Evolutionary conservation across 2,329 filamentous ascomycete genomes (phyloP).

Genomic region (Fusarium sp.): DNA sequence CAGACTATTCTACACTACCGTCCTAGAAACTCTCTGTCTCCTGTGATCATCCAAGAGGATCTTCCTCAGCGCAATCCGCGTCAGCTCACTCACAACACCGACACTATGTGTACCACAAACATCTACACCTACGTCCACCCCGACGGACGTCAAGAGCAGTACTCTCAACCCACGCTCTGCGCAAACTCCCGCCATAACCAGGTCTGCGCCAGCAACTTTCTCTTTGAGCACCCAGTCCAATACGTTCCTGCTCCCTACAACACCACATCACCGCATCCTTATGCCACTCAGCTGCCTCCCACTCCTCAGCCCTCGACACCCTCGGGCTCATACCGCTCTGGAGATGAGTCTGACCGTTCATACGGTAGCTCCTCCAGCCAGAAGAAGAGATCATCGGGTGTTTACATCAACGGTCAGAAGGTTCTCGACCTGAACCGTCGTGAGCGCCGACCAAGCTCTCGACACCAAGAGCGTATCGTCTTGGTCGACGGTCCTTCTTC

Average conservation of each 20-base stretch:
- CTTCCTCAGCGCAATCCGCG: slow-evolving; percentile 41
- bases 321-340: slow-evolving; percentile 52
- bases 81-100: slow-evolving; percentile 37
- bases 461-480: slow-evolving; percentile 57
- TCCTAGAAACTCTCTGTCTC: slow-evolving; percentile 32
- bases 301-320: slow-evolving; percentile 54
- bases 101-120: slow-evolving; percentile 65
- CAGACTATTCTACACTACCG: slow-evolving; percentile 17
- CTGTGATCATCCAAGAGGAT: slow-evolving; percentile 43
- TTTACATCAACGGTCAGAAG: slow-evolving; percentile 56
- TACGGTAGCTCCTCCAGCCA: slow-evolving; percentile 50
- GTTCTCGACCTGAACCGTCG: slow-evolving; percentile 52
- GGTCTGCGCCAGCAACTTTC: slow-evolving; percentile 58
- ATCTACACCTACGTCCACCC: slow-evolving; percentile 62
- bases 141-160: slow-evolving; percentile 56
- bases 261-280: slow-evolving; percentile 46
- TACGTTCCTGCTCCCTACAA: slow-evolving; percentile 53
- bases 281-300: slow-evolving; percentile 55
- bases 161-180: slow-evolving; percentile 56
- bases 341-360: slow-evolving; percentile 55
- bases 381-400: slow-evolving; percentile 52
- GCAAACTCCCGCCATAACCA: slow-evolving; percentile 54
- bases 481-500: slow-evolving; percentile 61
- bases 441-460: slow-evolving; percentile 46
- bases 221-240: slow-evolving; percentile 58